Evolutionary conservation across 257 asterid genomes (phyloP).

Genomic region (Nyctanthes arbortristis): DNA sequence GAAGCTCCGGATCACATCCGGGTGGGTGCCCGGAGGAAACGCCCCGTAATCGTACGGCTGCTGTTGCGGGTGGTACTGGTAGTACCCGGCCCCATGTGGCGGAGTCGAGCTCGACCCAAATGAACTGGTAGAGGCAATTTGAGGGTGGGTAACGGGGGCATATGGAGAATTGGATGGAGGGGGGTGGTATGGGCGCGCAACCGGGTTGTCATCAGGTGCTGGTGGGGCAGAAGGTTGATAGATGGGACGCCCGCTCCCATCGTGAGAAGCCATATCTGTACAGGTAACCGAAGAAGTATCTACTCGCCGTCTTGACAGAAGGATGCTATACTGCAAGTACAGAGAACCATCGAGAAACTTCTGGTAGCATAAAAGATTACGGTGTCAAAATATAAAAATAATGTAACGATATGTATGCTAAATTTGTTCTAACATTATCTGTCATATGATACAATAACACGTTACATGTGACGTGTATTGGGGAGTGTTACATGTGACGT

Average conservation of each 20-base stretch:
- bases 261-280: slow-evolving; percentile 31
- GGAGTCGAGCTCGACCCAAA: slow-evolving; percentile 39
- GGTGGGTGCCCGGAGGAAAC: slow-evolving; percentile 77
- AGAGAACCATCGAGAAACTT: not conserved
- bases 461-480: no score
- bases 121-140: slow-evolving; percentile 21
- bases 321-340: not conserved
- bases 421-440: no score
- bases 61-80: slow-evolving; percentile 31
- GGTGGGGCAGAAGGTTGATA: slow-evolving; percentile 70
- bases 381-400: no score
- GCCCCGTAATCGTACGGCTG: slow-evolving; percentile 31
- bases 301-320: not conserved
- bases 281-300: not conserved
- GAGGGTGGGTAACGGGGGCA: slow-evolving; percentile 27
- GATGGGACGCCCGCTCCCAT: slow-evolving; percentile 40
- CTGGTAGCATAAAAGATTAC: not conserved
- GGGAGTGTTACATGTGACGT: no score
- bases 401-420: no score
- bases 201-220: slow-evolving; percentile 30
- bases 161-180: slow-evolving; percentile 33
- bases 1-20: slow-evolving; percentile 73
- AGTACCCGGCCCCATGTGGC: slow-evolving; percentile 36
- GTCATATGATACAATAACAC: no score
- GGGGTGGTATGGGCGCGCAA: slow-evolving; percentile 48